Conservation (phyloP, 2,329 filamentous ascomycete genomes). For the Xylaria sp. region DNA sequence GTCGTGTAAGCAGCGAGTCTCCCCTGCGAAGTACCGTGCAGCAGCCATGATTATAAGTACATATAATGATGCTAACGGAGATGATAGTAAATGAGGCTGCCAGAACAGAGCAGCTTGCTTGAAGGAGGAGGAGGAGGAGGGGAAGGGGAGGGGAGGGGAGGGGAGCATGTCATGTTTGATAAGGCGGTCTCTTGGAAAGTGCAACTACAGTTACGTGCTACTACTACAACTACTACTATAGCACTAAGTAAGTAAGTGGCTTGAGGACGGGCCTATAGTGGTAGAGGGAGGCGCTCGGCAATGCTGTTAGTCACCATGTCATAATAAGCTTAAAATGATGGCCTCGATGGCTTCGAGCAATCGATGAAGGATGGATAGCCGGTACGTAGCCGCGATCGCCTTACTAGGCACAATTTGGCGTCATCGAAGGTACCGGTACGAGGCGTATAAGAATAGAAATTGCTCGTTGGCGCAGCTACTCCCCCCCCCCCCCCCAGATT, state of each 20-base stretch:
- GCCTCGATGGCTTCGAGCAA: no score
- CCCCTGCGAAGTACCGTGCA: constrained; percentile 28
- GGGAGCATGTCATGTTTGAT: neutral
- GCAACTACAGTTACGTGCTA: no score
- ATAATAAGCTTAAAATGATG: constrained; percentile 33
- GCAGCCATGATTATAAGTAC: constrained; percentile 4
- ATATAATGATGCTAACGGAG: no score
- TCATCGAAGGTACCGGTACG: constrained; percentile 20
- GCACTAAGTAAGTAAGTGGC: constrained; percentile 2
- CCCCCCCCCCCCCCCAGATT: constrained; percentile 33
- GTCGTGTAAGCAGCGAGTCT: constrained; percentile 18
- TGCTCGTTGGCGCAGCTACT: constrained; percentile 20
- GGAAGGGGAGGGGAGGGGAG: neutral
- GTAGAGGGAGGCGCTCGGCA: constrained; percentile 7
- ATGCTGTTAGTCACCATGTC: constrained; percentile 7
- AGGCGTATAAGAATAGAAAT: constrained; percentile 34
- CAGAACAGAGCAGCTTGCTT: no score
- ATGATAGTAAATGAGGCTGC: neutral
- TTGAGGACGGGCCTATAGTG: neutral
- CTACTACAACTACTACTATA: no score
- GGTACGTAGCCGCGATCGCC: constrained; percentile 19
- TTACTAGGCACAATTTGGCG: neutral
- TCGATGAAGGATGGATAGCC: neutral
- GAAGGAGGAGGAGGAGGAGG: neutral
- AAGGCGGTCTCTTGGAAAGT: neutral